Evolutionary conservation across 2,329 filamentous ascomycete species (phyloP).

Genomic region (Aspergillus piperis): DNA sequence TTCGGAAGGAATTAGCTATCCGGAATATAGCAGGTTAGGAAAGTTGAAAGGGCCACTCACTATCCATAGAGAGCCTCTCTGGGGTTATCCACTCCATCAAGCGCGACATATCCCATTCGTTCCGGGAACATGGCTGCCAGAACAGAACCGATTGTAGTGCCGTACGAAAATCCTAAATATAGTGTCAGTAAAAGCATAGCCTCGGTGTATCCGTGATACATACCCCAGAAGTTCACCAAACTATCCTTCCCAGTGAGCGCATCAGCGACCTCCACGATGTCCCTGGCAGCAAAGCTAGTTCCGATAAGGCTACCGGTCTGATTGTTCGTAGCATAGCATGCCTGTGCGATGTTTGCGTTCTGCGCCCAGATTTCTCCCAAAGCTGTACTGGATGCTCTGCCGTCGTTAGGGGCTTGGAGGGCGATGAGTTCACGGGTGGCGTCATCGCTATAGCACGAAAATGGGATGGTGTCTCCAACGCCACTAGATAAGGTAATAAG

Average conservation of each 20-base stretch:
- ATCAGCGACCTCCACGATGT: slow-evolving; percentile 13
- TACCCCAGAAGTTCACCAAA: slow-evolving; percentile 16
- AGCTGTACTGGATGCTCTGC: background rate
- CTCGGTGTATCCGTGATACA: background rate
- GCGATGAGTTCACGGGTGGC: background rate
- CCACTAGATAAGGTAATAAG: background rate
- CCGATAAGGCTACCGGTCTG: slow-evolving; percentile 10
- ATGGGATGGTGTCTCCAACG: slow-evolving; percentile 11
- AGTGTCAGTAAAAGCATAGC: background rate
- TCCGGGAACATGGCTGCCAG: slow-evolving; percentile 18
- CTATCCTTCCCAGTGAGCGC: slow-evolving; percentile 9
- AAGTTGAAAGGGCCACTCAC: background rate
- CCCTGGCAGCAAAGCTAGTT: slow-evolving; percentile 16
- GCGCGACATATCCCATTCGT: slow-evolving; percentile 9
- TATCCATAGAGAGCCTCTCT: background rate
- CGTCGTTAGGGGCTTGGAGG: background rate
- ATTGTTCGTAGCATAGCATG: slow-evolving; percentile 3
- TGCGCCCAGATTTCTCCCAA: slow-evolving; percentile 11
- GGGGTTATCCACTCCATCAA: slow-evolving; percentile 14
- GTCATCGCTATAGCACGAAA: slow-evolving; percentile 7
- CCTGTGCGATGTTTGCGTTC: slow-evolving; percentile 5
- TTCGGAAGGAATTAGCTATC: background rate
- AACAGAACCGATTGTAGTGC: slow-evolving; percentile 12
- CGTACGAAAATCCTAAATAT: slow-evolving; percentile 12
- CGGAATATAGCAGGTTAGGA: no score